Evolutionary conservation across 768 basidiomycete genomes (phyloP), one percentile per base, ranked within the genome.

Genomic region (Boletus barrowsii): DNA sequence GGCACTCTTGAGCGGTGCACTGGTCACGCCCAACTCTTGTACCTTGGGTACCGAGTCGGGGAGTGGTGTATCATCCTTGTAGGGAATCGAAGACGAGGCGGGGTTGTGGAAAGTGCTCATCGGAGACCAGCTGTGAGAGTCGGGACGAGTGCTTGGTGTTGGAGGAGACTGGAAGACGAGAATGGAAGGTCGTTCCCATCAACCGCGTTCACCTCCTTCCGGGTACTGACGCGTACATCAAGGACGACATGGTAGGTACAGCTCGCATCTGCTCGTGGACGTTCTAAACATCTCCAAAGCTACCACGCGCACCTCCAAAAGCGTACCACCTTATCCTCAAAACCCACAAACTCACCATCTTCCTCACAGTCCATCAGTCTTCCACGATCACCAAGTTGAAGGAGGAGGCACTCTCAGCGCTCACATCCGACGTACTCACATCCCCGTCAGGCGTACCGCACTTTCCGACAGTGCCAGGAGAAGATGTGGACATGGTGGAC

Each of bases 1-100:
- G 1, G 96, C 93, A 62, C 89, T 91, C 78, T 98, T 98, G 66
- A 98, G 77, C 2, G 96, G 97, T 55, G 87, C 97, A 60, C 92
- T 95, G 1, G 93, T 93, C 42, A 77, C 80, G 40, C 95, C 96
- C 42, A 99, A 73, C 73, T 99, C 97, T 56, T 83, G 78, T 36
- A 98, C 91, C 66, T 83, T 85, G 33, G 95, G 93, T 17, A 87
- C 60, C 56, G 81, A 68, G 32, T 75, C 74, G 0, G 89, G 86
- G 55, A 86, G 78, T 2, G 88, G 85, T 4, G 87, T 81, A 0
- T 81, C 80, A 50, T 90, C 86, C 42, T 76, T 78, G 72, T 82
- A 85, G 22, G 80, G 80, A 58, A 74, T 72, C 39, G 71, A 68
- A 17, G 79, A 68, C 54, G 75, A 69, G 48, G 79, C 72, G 59